Base-by-base conservation (phyloP, 1,284 basidiomycete species). In the Tilletia caries region DNA sequence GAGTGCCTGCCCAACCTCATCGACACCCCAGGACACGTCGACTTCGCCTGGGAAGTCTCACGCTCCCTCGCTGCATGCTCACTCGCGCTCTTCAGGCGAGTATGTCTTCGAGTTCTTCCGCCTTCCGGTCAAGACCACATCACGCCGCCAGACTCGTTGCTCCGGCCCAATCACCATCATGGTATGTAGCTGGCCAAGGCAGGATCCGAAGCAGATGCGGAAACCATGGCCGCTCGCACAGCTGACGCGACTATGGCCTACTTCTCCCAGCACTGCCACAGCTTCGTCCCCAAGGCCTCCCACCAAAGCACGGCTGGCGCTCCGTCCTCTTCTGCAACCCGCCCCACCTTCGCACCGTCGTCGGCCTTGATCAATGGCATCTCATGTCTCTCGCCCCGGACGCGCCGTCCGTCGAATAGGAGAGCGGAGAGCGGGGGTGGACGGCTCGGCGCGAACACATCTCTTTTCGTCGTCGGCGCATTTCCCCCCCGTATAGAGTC, bases 61-160 rank as follows among this genome's bases (percentile, higher is more conserved):
- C 89, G 96, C 62, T 94, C 92, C 54, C 86, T 98, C 32, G 90
- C 93, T 1, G 94, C 95, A 41, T 97, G 92, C 77, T 92, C 98
- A 85, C 95, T 94, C 23, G 95, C 93, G 2, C 84, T 98, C 64
- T 86, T 27, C 52, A 27, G 52, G 52, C 52, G 52, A 58, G 27
- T 29, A 58, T 18, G 52, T 58, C 13, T 27, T 58, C 52, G 52
- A 58, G 2, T 58, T 58, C 25, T 58, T 58, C 52, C 52, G 52
- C n/a, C n/a, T n/a, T n/a, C n/a, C n/a, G n/a, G 3, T 27, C 10
- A 3, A 25, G 27, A 12, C 52, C 52, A 3, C 52, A 58, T 5
- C 23, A 27, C 12, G 52, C 52, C 1, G 67, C 52, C 52, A 3
- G 52, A 25, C 52, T 27, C 5, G 25, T 27, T 58, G 23, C n/a